These are phyloP conservation scores for Magnusiomyces suaveolens DNA, from an alignment of 1,139 yeast species.

Conservation along the genomic window DNA sequence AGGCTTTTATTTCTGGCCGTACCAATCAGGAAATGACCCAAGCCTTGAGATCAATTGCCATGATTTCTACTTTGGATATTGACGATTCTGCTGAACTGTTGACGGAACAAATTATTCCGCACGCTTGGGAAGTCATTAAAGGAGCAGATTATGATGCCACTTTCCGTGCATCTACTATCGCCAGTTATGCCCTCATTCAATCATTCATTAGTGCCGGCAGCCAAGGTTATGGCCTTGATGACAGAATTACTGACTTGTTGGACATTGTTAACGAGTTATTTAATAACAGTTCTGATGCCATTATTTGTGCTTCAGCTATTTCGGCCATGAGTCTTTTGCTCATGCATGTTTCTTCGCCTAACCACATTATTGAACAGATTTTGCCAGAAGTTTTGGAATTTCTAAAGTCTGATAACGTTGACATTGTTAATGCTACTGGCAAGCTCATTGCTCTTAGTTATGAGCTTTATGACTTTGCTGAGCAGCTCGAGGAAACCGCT, in stretches of 20 bases:
- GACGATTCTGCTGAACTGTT: conserved; percentile 24
- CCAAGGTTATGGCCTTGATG: conserved; percentile 31
- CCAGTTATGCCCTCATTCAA: conserved; percentile 27
- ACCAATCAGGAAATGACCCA: conserved; percentile 27
- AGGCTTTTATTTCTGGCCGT: conserved; percentile 25
- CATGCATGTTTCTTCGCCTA: conserved; percentile 15
- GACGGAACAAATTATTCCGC: conserved; percentile 17
- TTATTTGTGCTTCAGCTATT: conserved; percentile 27
- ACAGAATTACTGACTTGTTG: conserved; percentile 22
- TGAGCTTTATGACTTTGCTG: conserved; percentile 46
- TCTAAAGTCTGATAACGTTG: conserved; percentile 21
- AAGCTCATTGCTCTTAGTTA: conserved; percentile 53
- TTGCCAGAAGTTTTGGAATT: conserved; percentile 26
- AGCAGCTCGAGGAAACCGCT: conserved; percentile 30
- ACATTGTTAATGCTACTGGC: conserved; percentile 41
- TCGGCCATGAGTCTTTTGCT: conserved; percentile 29
- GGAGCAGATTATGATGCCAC: conserved; percentile 16
- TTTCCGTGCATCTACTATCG: conserved; percentile 21
- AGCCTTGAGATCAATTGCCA: conserved; percentile 27
- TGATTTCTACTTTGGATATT: conserved; percentile 24
- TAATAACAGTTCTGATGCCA: conserved; percentile 20
- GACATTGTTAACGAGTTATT: conserved; percentile 27
- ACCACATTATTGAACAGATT: conserved; percentile 25
- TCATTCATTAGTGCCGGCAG: conserved; percentile 29
- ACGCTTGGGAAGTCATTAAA: conserved; percentile 15